Evolutionary conservation across 768 basidiomycete species (phyloP).

Genomic region (Sutorius australiensis): DNA sequence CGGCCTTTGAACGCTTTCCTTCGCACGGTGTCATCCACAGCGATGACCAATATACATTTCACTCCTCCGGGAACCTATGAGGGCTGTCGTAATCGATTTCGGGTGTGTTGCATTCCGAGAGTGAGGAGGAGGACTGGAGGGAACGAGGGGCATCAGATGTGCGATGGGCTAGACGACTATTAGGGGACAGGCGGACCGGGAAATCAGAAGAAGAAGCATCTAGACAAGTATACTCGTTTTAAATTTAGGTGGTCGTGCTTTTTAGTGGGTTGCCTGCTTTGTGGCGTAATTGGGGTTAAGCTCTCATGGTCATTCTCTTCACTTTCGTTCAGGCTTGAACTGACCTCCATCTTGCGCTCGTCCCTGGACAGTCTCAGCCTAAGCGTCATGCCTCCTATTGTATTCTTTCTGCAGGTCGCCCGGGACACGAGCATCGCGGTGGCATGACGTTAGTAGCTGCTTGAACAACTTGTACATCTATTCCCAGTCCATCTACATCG

Average conservation of each 20-base stretch:
- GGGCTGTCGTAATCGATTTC: neutral
- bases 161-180: neutral
- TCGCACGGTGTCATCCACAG: neutral
- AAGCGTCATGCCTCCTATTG: too few species aligned
- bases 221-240: neutral
- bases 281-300: too few species aligned
- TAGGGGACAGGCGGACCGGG: neutral
- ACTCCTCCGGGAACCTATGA: neutral
- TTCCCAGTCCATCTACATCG: too few species aligned
- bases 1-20: neutral
- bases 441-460: too few species aligned
- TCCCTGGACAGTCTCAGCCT: too few species aligned
- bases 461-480: too few species aligned
- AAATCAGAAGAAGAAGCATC: neutral
- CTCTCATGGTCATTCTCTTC: too few species aligned
- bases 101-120: neutral
- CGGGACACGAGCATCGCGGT: too few species aligned
- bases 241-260: neutral
- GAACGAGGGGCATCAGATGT: neutral
- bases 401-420: too few species aligned
- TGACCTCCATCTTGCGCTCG: too few species aligned
- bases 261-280: neutral
- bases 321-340: too few species aligned
- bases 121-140: neutral
- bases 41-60: constrained; percentile 1